phyloP scores from a whole-genome alignment of 2,329 filamentous ascomycete genomes.

The Parastagonospora nodorum region DNA sequence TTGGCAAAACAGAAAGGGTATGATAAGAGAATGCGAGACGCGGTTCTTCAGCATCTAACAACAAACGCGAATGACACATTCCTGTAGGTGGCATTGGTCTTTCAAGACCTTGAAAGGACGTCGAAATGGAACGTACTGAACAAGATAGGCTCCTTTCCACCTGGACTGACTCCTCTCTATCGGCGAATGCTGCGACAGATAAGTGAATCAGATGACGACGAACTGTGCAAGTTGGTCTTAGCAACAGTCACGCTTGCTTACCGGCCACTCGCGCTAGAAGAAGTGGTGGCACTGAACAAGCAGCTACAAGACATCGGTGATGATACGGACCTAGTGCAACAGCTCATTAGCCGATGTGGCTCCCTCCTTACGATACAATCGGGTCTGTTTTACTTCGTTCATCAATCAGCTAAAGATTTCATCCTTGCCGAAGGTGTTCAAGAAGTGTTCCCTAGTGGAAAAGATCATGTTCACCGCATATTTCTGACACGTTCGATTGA shows the following conservation, averaged over 20 bases:
- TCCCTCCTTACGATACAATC: conserved; percentile 47
- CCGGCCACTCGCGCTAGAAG: conserved; percentile 45
- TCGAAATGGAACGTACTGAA: conserved; percentile 12
- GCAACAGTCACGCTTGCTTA: conserved; percentile 34
- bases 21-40: conserved; percentile 44
- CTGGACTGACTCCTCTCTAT: conserved; percentile 48
- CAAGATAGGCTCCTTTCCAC: conserved; percentile 37
- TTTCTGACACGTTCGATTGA: conserved; percentile 40
- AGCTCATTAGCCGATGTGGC: conserved; percentile 39
- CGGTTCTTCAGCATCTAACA: conserved; percentile 23
- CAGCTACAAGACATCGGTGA: conserved; percentile 3
- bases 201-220: conserved; percentile 21
- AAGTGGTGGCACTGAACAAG: conserved; percentile 39
- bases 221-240: conserved; percentile 46
- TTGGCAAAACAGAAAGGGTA: conserved; percentile 32
- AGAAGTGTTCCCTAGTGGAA: conserved; percentile 38
- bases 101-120: conserved; percentile 34
- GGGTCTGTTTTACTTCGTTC: conserved; percentile 10
- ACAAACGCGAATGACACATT: conserved; percentile 49
- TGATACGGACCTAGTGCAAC: conserved; percentile 33
- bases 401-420: conserved; percentile 52
- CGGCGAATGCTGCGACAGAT: conserved; percentile 47
- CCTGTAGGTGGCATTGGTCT: conserved; percentile 30
- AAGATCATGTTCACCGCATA: conserved; percentile 4
- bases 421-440: conserved; percentile 27